Evolutionary conservation across 2,329 filamentous ascomycete genomes (phyloP).

Genomic region (Aspergillus sp.): DNA sequence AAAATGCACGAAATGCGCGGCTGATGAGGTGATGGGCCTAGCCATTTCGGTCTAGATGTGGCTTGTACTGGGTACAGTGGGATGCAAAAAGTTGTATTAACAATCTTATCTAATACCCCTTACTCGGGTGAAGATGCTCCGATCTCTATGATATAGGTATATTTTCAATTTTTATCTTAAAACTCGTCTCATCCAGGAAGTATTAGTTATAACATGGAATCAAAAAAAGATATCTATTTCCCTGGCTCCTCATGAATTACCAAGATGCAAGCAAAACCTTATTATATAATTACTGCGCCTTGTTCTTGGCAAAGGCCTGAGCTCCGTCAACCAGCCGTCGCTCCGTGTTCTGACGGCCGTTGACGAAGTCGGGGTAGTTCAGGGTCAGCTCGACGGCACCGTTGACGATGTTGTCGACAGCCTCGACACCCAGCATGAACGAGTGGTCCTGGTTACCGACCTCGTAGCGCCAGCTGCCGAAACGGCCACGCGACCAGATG

Average conservation of each 20-base stretch:
- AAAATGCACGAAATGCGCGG: background rate
- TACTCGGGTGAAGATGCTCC: too few species aligned
- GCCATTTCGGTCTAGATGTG: background rate
- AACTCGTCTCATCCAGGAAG: too few species aligned
- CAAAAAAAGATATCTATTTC: too few species aligned
- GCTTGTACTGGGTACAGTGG: too few species aligned
- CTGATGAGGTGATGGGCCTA: background rate
- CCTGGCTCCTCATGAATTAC: too few species aligned
- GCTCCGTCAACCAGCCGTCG: constrained; percentile 55
- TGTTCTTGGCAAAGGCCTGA: constrained; percentile 47
- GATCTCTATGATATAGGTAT: too few species aligned
- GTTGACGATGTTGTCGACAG: constrained; percentile 80
- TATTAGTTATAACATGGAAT: too few species aligned
- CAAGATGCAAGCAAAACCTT: background rate
- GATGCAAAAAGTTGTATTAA: too few species aligned
- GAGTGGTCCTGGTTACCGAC: constrained; percentile 95
- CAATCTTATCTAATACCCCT: too few species aligned
- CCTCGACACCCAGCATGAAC: constrained; percentile 95
- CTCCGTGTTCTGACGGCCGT: constrained; percentile 57
- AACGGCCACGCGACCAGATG: constrained; percentile 92
- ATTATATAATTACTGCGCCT: constrained; percentile 17
- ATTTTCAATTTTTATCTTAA: too few species aligned
- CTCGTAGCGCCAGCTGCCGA: constrained; percentile 97
- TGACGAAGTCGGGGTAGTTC: constrained; percentile 96
- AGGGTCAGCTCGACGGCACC: constrained; percentile 85